Conservation (phyloP, 2,329 filamentous ascomycete species). For the Drechslerella dactyloides region DNA sequence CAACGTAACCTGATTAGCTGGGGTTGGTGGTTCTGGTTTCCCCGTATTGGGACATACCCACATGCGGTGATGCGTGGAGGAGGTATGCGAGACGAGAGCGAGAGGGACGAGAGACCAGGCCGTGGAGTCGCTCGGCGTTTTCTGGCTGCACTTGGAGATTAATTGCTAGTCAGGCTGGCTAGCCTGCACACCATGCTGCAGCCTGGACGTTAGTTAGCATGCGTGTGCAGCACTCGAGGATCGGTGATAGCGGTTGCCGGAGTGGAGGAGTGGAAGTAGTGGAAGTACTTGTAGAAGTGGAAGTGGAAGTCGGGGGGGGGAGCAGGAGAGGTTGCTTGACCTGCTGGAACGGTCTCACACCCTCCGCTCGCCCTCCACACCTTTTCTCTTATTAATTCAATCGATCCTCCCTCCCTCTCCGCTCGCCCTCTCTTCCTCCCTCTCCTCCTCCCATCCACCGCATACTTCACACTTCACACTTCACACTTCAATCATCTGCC, state of each 20-base stretch:
- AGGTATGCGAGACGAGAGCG: too few species aligned
- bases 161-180: not conserved
- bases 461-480: not conserved
- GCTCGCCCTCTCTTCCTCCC: conserved; percentile 11
- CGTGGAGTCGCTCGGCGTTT: not conserved
- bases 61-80: not conserved
- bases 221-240: too few species aligned
- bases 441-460: not conserved
- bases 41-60: not conserved
- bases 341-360: conserved; percentile 37
- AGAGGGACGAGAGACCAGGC: too few species aligned
- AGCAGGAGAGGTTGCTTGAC: not conserved
- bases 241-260: too few species aligned
- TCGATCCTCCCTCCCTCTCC: conserved; percentile 1
- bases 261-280: not conserved
- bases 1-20: not conserved
- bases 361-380: conserved; percentile 29
- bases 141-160: not conserved
- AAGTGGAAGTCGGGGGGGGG: not conserved
- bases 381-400: not conserved
- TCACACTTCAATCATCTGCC: conserved; percentile 2
- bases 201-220: too few species aligned
- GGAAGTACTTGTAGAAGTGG: not conserved
- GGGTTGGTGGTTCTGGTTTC: not conserved
- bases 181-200: not conserved